Conservation (phyloP, 2,329 filamentous ascomycete genomes). For the Periconia macrospinosa region DNA sequence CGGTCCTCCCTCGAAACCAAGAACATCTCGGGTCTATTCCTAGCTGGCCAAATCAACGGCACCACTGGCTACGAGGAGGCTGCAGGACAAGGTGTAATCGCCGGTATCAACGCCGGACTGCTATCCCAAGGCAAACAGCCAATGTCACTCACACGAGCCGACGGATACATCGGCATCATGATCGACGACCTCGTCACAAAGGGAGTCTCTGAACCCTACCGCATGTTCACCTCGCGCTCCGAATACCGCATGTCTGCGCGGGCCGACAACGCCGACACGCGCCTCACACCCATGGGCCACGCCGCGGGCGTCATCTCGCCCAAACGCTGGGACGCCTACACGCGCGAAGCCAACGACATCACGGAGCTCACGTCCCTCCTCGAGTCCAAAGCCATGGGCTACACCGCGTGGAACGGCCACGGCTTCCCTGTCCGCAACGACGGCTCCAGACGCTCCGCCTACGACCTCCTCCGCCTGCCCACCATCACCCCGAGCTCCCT, state of each 20-base stretch:
- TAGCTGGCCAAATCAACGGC: conserved; percentile 97
- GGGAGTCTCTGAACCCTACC: conserved; percentile 93
- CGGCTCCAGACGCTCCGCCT: conserved; percentile 67
- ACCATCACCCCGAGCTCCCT: conserved; percentile 61
- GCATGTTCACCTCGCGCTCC: conserved; percentile 96
- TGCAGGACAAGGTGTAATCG: conserved; percentile 87
- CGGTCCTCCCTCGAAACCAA: conserved; percentile 93
- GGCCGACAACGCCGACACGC: conserved; percentile 89
- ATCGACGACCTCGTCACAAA: conserved; percentile 97
- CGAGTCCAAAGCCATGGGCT: conserved; percentile 58
- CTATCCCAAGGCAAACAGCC: conserved; percentile 66
- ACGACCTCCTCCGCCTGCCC: conserved; percentile 73
- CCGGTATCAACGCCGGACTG: conserved; percentile 92
- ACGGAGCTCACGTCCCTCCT: conserved; percentile 66
- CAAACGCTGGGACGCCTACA: conserved; percentile 72
- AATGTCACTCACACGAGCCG: conserved; percentile 73
- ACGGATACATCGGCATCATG: conserved; percentile 98
- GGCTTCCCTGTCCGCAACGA: conserved; percentile 73
- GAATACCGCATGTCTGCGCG: conserved; percentile 93
- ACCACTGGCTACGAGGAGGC: conserved; percentile 99
- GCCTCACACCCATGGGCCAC: conserved; percentile 78
- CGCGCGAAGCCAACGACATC: conserved; percentile 67
- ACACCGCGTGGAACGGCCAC: conserved; percentile 66
- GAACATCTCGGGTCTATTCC: conserved; percentile 80
- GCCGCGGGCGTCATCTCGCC: conserved; percentile 78